Evolutionary conservation across 441 rosid genomes (phyloP), one percentile per base, ranked within the genome.

Genomic region (Jatropha multifida): DNA sequence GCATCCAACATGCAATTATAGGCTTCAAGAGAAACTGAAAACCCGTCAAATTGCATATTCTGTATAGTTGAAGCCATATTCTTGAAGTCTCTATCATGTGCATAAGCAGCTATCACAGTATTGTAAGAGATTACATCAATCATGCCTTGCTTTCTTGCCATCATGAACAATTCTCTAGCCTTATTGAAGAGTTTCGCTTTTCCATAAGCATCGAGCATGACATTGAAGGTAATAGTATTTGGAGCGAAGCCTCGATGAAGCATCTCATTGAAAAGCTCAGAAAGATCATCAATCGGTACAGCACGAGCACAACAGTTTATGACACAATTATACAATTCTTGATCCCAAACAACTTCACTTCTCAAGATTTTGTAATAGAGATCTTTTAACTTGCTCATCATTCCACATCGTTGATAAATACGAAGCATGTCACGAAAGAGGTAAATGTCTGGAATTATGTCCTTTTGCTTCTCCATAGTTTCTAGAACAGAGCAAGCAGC

Each of bases 301-400:
- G 97, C 97, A 81, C 86, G 87, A 68, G 95, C 88, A 76, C 98
- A 91, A 71, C 97, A 92, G 83, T 94, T 94, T 81, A 92, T 85
- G 74, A 92, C 84, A 77, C 97, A 94, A 74, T 88, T 89, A 61
- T 92, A 94, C 86, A 88, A 76, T 81, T 94, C 97, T 83, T 90
- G 95, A 85, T 92, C 94, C 98, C 98, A 91, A 72, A 81, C 81
- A 69, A 90, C 58, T 69, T 85, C 87, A 4, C 90, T 90, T 78
- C 84, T 90, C 80, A 85, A 77, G 49, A 88, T 84, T 74, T 83
- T 81, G 78, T 88, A 89, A 78, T 90, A 89, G 26, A 90, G 82
- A 69, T 77, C 76, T 58, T 79, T 77, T 41, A 94, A 84, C 79
- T 90, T 88, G 23, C 86, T 83, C 72, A 60, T 70, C 92, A 83